A percentile compares a stretch with the other conserved stretches of the same genome.
These are phyloP conservation scores for Dictyostelium capitatum DNA, from an alignment of 78 protist species.

Conservation along the genomic window DNA sequence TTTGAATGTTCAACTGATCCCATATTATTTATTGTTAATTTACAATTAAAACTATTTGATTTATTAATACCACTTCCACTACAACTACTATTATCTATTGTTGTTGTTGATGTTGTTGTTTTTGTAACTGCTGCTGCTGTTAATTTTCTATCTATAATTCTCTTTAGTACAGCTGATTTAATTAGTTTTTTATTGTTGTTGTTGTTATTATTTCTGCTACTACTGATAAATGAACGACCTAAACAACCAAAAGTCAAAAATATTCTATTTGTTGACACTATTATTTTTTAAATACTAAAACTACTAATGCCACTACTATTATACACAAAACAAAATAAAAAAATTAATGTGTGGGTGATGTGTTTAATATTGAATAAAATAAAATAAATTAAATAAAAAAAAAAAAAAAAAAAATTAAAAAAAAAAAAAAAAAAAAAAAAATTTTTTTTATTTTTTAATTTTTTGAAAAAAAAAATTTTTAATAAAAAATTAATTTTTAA, in stretches of 20 bases:
- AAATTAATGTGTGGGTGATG: not conserved
- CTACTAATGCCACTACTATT: not conserved
- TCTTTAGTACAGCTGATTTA: not conserved
- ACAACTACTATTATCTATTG: not conserved
- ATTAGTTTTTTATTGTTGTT: not conserved
- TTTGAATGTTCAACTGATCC: constrained; percentile 36
- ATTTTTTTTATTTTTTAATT: not conserved
- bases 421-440: not conserved
- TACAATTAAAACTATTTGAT: not conserved
- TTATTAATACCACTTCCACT: no score
- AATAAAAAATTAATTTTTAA: no score
- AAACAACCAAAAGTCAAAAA: no score
- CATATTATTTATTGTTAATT: constrained; percentile 2
- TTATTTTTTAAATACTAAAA: not conserved
- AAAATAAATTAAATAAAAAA: not conserved
- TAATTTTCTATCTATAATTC: not conserved
- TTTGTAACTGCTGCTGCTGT: not conserved
- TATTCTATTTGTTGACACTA: not conserved
- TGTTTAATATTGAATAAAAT: no score
- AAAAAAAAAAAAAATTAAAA: not conserved
- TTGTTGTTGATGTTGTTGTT: not conserved
- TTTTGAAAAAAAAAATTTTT: not conserved
- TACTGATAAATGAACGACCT: no score
- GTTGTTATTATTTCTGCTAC: not conserved
- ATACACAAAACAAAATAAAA: not conserved